A percentile compares a stretch with the other conserved stretches of the same genome.
These are phyloP conservation scores for Solanum corneliomulleri DNA, from an alignment of 257 asterid genomes.

Conservation along the genomic window DNA sequence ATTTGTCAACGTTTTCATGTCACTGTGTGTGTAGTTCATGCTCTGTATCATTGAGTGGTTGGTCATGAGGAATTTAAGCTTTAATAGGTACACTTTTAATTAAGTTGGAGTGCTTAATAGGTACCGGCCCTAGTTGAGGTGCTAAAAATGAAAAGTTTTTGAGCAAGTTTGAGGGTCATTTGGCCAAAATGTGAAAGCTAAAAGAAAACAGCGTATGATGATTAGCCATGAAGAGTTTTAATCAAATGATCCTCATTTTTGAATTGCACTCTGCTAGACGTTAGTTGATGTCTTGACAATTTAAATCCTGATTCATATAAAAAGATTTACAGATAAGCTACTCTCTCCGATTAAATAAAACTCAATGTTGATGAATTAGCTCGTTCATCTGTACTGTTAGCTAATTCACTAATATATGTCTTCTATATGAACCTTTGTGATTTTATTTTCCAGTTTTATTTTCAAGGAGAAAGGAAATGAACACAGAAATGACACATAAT, in stretches of 20 bases:
- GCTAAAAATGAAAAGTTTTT: background rate
- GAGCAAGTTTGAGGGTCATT: background rate
- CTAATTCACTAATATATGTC: background rate
- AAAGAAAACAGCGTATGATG: background rate
- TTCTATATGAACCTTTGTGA: background rate
- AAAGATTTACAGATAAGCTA: background rate
- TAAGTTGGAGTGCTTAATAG: background rate
- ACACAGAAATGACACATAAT: background rate
- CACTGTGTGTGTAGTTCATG: background rate
- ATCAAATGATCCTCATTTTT: background rate
- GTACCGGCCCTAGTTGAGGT: background rate
- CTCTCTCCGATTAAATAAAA: background rate
- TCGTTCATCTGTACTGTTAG: background rate
- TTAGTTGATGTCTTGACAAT: background rate
- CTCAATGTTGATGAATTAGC: background rate
- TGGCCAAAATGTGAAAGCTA: background rate
- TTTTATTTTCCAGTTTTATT: background rate
- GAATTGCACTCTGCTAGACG: background rate
- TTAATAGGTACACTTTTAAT: background rate
- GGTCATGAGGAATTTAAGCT: background rate
- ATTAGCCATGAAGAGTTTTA: background rate
- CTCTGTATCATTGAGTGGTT: background rate
- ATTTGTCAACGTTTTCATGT: background rate
- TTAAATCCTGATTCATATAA: background rate
- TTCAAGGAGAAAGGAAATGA: background rate